Evolutionary conservation across 1,139 yeast genomes (phyloP).

Genomic region (Blastobotrys aristatus): DNA sequence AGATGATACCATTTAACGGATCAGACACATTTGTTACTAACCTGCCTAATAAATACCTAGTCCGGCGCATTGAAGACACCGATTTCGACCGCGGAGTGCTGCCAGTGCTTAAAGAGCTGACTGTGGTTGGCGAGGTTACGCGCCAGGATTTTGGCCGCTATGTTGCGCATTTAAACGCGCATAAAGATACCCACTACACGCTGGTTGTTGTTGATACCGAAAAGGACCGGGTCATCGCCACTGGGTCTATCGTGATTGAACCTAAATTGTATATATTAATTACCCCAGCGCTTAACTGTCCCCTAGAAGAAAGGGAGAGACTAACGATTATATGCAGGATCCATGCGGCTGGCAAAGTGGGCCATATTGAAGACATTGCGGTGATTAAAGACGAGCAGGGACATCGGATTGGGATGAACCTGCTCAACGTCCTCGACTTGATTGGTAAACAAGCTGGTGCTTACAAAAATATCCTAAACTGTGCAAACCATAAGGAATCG

Average conservation of each 20-base stretch:
- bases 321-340: slow-evolving; percentile 25
- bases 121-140: slow-evolving; percentile 52
- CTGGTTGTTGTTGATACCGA: slow-evolving; percentile 41
- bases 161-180: slow-evolving; percentile 6
- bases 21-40: background rate
- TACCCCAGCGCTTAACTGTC: too few species aligned
- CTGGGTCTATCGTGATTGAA: slow-evolving; percentile 44
- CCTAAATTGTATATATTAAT: slow-evolving; percentile 34
- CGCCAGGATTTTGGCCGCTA: slow-evolving; percentile 7
- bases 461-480: slow-evolving; percentile 72
- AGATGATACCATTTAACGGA: background rate
- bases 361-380: slow-evolving; percentile 91
- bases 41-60: slow-evolving; percentile 44
- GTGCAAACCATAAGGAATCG: slow-evolving; percentile 59
- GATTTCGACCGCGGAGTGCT: slow-evolving; percentile 45
- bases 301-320: too few species aligned
- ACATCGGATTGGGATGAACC: slow-evolving; percentile 53
- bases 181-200: slow-evolving; percentile 39
- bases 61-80: slow-evolving; percentile 40
- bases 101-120: slow-evolving; percentile 46
- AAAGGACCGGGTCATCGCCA: slow-evolving; percentile 33
- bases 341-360: slow-evolving; percentile 78
- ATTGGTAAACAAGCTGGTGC: slow-evolving; percentile 53
- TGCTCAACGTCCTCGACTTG: slow-evolving; percentile 52
- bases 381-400: slow-evolving; percentile 76